Conservation (phyloP, 768 basidiomycete species). For the Leccinum sublutescens region DNA sequence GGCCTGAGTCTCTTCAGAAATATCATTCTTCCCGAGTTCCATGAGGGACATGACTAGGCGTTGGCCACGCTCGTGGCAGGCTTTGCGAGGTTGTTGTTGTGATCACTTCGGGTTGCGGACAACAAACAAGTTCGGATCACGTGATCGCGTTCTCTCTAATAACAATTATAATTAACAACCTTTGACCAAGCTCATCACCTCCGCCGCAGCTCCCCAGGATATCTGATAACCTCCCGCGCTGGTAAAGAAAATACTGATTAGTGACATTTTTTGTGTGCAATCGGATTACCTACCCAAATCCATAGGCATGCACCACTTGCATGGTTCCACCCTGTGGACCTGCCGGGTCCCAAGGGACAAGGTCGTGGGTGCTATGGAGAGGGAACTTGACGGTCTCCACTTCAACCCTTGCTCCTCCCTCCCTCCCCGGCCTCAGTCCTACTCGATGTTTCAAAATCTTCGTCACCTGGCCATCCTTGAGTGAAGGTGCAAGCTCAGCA, state of each 20-base stretch:
- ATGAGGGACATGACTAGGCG: conserved; percentile 35
- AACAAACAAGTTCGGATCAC: conserved; percentile 33
- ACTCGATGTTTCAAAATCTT: conserved; percentile 54
- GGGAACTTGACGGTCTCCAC: conserved; percentile 41
- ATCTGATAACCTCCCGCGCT: conserved; percentile 40
- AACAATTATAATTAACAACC: neutral
- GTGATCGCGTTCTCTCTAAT: conserved; percentile 26
- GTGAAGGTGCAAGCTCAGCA: conserved; percentile 37
- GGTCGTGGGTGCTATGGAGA: conserved; percentile 19
- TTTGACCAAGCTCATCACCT: conserved; percentile 34
- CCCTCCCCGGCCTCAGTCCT: conserved; percentile 54
- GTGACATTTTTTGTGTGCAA: neutral
- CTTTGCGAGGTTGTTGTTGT: conserved; percentile 10
- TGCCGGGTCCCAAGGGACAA: conserved; percentile 17
- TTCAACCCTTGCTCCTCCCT: conserved; percentile 58
- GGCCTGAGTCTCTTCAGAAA: too few species aligned
- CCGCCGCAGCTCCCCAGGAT: conserved; percentile 45
- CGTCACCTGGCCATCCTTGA: conserved; percentile 33
- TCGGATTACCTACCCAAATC: conserved; percentile 45
- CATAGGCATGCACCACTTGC: conserved; percentile 57
- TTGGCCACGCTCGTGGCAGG: conserved; percentile 11
- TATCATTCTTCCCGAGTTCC: conserved; percentile 39
- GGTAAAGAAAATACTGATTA: conserved; percentile 13
- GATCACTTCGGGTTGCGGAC: neutral
- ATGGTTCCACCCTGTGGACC: conserved; percentile 24